These are phyloP conservation scores for Cotoneaster glaucophyllus DNA, from an alignment of 306 rosid species.

Conservation along the genomic window DNA sequence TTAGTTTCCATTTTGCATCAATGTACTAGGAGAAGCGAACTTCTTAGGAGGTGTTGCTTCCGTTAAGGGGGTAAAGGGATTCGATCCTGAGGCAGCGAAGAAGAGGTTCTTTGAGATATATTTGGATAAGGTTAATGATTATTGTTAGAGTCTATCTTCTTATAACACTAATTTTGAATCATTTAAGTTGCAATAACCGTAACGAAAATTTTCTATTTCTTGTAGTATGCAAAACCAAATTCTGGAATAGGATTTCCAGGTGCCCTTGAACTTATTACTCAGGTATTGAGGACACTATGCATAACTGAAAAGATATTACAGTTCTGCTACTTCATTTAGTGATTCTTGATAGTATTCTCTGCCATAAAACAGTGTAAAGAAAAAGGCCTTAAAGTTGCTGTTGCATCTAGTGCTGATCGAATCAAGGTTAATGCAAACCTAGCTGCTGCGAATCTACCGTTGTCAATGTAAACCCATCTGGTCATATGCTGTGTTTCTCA, in stretches of 20 bases:
- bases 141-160: not conserved
- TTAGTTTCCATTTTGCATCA: slow-evolving; percentile 18
- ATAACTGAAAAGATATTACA: slow-evolving; percentile 11
- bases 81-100: slow-evolving; percentile 68
- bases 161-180: not conserved
- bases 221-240: slow-evolving; percentile 90
- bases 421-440: slow-evolving; percentile 96
- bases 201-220: slow-evolving; percentile 20
- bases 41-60: slow-evolving; percentile 96
- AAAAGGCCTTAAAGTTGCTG: slow-evolving; percentile 96
- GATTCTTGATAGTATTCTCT: slow-evolving; percentile 17
- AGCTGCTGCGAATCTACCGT: slow-evolving; percentile 80
- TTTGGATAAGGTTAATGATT: slow-evolving; percentile 61
- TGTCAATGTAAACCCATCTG: slow-evolving; percentile 60
- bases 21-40: slow-evolving; percentile 74
- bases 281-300: slow-evolving; percentile 36
- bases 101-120: slow-evolving; percentile 89
- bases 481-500: slow-evolving; percentile 3
- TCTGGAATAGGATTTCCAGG: slow-evolving; percentile 97
- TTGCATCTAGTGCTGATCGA: slow-evolving; percentile 97
- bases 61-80: slow-evolving; percentile 72
- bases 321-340: slow-evolving; percentile 18
- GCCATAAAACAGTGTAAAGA: slow-evolving; percentile 59
- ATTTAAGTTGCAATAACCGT: not conserved
- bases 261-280: slow-evolving; percentile 82